Evolutionary conservation across 208 protist species (phyloP).

Genomic region (Cochliopodium minus): DNA sequence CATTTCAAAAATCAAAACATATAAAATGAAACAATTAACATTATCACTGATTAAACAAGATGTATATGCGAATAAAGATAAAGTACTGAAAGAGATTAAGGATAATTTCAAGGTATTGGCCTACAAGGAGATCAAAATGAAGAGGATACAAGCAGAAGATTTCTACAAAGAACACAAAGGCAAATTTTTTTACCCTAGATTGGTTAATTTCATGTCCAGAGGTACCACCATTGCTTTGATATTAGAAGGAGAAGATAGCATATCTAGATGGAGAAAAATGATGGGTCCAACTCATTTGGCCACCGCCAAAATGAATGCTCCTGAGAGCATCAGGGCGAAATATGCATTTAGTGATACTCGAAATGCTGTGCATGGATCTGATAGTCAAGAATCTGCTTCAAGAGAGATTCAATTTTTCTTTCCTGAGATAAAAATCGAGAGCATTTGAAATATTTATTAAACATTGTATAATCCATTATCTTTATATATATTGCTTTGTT

Average conservation of each 20-base stretch:
- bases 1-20: too few species aligned
- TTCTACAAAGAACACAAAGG: constrained; percentile 14
- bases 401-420: constrained; percentile 23
- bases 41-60: too few species aligned
- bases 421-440: too few species aligned
- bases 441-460: too few species aligned
- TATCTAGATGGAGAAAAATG: constrained; percentile 14
- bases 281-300: constrained; percentile 19
- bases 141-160: constrained; percentile 20
- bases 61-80: too few species aligned
- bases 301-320: constrained; percentile 7
- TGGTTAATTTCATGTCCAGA: constrained; percentile 11
- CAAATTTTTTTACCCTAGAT: not conserved
- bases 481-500: too few species aligned
- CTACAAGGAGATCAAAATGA: too few species aligned
- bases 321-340: constrained; percentile 9
- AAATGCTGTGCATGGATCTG: constrained; percentile 22
- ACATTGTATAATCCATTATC: too few species aligned
- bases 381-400: constrained; percentile 4
- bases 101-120: too few species aligned
- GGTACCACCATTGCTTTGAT: constrained; percentile 9
- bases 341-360: constrained; percentile 11
- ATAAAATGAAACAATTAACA: too few species aligned
- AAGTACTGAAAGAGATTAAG: too few species aligned
- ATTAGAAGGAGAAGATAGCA: constrained; percentile 1